Evolutionary conservation across 441 rosid genomes (phyloP), one percentile per base, ranked within the genome.

Genomic region (Syzygium malaccense): DNA sequence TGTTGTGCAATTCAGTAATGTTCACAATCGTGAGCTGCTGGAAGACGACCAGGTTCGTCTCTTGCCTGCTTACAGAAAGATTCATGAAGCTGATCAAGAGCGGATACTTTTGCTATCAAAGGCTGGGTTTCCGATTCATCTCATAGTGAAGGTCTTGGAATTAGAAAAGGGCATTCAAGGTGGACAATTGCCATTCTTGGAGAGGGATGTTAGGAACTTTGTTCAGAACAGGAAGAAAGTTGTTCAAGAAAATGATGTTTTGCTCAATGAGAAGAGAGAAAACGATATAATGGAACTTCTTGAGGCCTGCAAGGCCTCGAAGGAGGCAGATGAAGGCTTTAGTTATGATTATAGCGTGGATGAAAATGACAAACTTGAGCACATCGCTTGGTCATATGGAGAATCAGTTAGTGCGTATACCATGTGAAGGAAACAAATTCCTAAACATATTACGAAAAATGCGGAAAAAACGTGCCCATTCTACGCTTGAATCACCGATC

Each of bases 201-300:
- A 98, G 92, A 98, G 95, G 90, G 99, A 97, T 91, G 98, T 97
- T 84, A 95, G 99, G 85, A 97, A 97, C 90, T 97, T 97, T 88
- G 95, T 96, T 75, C 95, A 96, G 88, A 94, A 94, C 6, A 94
- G 98, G 89, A 96, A 95, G 94, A 97, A 94, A 92, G 92, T 93
- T 86, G 96, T 96, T 91, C 97, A 94, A 89, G 99, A 96, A 92
- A 96, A 92, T 62, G 99, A 96, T 93, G 97, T 97, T 91, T 78
- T 94, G 85, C 97, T 96, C 28, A 87, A 88, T 23, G 99, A 95
- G 89, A 97, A 94, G 89, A 92, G 97, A 88, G 99, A 96, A 87
- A 91, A 91, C 30, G 99, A 96, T 88, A 89, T 91, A 17, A 71
- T 93, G 86, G 99, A 97, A 92, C 96, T 97, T 79, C 91, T 97